These are phyloP conservation scores for Domatiomyces catenatus DNA, from an alignment of 2,329 filamentous ascomycete genomes.

Conservation along the genomic window DNA sequence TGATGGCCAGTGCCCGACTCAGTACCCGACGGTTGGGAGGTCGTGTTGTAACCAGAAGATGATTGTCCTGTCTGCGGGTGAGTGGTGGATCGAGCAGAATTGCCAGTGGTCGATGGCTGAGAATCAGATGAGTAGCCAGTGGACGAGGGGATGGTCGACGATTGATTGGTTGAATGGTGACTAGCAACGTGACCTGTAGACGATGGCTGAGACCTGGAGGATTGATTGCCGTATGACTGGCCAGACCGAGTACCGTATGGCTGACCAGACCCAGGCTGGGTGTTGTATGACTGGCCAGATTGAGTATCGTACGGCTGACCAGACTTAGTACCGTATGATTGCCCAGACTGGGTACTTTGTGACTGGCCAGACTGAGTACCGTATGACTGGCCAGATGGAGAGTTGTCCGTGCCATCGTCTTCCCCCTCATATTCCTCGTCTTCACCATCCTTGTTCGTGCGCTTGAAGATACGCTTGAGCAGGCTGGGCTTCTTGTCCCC, in stretches of 20 bases:
- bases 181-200: neutral
- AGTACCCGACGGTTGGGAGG: too few species aligned
- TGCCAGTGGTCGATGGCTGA: neutral
- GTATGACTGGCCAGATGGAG: neutral
- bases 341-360: too few species aligned
- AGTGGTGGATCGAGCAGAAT: too few species aligned
- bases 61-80: too few species aligned
- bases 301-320: neutral
- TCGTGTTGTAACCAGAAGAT: too few species aligned
- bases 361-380: neutral
- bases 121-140: neutral
- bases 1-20: too few species aligned
- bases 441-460: slow-evolving; percentile 17
- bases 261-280: neutral
- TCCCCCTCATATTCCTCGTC: slow-evolving; percentile 15
- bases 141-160: neutral
- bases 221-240: neutral
- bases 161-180: neutral
- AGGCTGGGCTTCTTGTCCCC: slow-evolving; percentile 14
- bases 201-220: neutral
- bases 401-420: slow-evolving; percentile 4
- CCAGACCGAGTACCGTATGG: neutral
- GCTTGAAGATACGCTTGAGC: slow-evolving; percentile 16
- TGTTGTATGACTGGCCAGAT: neutral
- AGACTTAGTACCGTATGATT: neutral